These are phyloP conservation scores for Calonectria fujianensis DNA, from an alignment of 2,329 filamentous ascomycete species.

Conservation along the genomic window DNA sequence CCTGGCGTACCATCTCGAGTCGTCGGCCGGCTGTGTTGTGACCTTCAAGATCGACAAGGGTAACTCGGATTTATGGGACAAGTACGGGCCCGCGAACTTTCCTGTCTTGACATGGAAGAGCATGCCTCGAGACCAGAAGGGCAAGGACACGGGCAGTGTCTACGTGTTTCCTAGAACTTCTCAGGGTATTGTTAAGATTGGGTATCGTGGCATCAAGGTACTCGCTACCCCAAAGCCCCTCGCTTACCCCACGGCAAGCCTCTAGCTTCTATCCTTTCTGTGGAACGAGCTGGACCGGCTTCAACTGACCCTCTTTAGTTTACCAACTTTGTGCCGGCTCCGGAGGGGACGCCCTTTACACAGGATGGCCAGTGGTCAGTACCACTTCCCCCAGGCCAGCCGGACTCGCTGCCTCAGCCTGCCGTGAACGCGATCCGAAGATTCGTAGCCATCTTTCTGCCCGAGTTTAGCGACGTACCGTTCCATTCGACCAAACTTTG, in stretches of 20 bases:
- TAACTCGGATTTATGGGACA: too few species aligned
- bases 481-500: neutral
- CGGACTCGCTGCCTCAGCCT: neutral
- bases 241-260: neutral
- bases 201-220: too few species aligned
- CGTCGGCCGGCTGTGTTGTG: too few species aligned
- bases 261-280: neutral
- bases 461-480: neutral
- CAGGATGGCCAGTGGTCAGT: conserved; percentile 34
- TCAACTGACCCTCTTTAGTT: conserved; percentile 1
- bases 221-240: neutral
- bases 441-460: neutral
- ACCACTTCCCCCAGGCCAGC: neutral
- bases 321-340: conserved; percentile 33
- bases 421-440: neutral
- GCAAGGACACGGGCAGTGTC: too few species aligned
- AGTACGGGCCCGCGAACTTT: too few species aligned
- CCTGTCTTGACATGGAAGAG: too few species aligned
- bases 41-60: too few species aligned
- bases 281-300: neutral
- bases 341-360: neutral
- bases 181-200: too few species aligned
- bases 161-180: too few species aligned
- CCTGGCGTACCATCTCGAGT: too few species aligned
- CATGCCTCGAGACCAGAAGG: too few species aligned